These are phyloP conservation scores for Colletotrichum sp. DNA, from an alignment of 2,329 filamentous ascomycete species.

Conservation along the genomic window DNA sequence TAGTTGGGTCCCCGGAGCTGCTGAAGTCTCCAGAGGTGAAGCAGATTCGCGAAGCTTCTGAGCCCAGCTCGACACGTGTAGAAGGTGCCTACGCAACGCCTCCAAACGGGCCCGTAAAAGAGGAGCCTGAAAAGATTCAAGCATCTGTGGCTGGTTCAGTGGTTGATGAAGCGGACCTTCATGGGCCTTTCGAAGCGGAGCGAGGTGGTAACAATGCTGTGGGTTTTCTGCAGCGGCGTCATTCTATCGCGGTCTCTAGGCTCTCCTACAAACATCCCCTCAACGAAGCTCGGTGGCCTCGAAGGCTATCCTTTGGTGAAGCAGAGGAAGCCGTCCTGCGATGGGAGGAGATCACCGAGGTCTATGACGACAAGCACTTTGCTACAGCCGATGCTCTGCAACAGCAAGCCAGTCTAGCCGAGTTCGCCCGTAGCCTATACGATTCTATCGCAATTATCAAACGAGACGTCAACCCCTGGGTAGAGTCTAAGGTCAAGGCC, in stretches of 20 bases:
- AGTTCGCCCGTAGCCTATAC: slow-evolving; percentile 63
- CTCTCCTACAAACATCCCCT: slow-evolving; percentile 33
- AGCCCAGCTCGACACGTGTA: background rate
- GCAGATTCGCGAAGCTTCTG: background rate
- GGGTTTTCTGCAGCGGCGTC: slow-evolving; percentile 64
- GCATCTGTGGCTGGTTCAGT: slow-evolving; percentile 64
- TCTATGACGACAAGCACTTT: slow-evolving; percentile 35
- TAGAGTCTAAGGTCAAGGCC: slow-evolving; percentile 57
- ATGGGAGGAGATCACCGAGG: slow-evolving; percentile 63
- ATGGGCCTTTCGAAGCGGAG: slow-evolving; percentile 56
- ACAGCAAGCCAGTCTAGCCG: slow-evolving; percentile 38
- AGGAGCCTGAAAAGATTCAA: slow-evolving; percentile 5
- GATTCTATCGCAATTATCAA: slow-evolving; percentile 57
- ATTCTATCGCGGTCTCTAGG: slow-evolving; percentile 53
- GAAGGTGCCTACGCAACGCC: slow-evolving; percentile 3
- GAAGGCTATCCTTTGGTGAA: slow-evolving; percentile 76
- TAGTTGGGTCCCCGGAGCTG: background rate
- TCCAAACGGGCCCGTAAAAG: slow-evolving; percentile 1
- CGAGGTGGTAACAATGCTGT: slow-evolving; percentile 47
- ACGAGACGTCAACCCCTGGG: slow-evolving; percentile 64
- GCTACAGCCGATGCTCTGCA: slow-evolving; percentile 22
- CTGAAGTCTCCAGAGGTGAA: background rate
- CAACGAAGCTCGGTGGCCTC: slow-evolving; percentile 70
- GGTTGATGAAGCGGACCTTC: slow-evolving; percentile 63
- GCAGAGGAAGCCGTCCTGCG: slow-evolving; percentile 76